Conservation (phyloP, 2,329 filamentous ascomycete species). For the Botrytis deweyae region DNA sequence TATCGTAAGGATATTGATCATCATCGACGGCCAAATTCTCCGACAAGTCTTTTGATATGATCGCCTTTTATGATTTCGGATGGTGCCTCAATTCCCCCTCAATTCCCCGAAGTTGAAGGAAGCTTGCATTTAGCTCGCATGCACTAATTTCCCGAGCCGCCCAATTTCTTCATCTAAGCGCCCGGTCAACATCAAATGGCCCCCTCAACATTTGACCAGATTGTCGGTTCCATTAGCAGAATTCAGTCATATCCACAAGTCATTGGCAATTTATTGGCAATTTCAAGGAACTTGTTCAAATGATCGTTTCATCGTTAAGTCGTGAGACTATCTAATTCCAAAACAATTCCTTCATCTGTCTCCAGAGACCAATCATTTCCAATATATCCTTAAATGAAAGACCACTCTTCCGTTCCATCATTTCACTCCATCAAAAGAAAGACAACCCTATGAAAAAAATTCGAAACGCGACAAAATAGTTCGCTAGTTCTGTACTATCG, state of each 20-base stretch:
- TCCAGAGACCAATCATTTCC: slow-evolving; percentile 30
- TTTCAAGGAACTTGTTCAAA: slow-evolving; percentile 17
- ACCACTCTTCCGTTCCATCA: slow-evolving; percentile 11
- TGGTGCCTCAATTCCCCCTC: slow-evolving; percentile 13
- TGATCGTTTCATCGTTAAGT: slow-evolving; percentile 35
- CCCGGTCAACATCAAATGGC: slow-evolving; percentile 24
- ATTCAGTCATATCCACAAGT: slow-evolving; percentile 20
- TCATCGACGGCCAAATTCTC: slow-evolving; percentile 4
- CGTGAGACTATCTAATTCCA: slow-evolving; percentile 18
- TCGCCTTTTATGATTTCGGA: slow-evolving; percentile 17
- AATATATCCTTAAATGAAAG: slow-evolving; percentile 13
- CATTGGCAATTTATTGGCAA: slow-evolving; percentile 20
- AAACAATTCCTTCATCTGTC: slow-evolving; percentile 23
- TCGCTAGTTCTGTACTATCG: slow-evolving; percentile 5
- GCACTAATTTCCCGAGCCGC: slow-evolving; percentile 18
- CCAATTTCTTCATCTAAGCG: slow-evolving; percentile 27
- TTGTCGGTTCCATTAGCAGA: slow-evolving; percentile 24
- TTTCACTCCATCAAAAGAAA: slow-evolving; percentile 23
- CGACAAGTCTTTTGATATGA: slow-evolving; percentile 15
- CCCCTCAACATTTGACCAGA: slow-evolving; percentile 25
- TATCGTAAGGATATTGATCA: slow-evolving; percentile 3
- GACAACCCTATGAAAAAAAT: slow-evolving; percentile 24
- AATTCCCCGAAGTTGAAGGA: slow-evolving; percentile 1
- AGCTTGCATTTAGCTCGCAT: slow-evolving; percentile 10
- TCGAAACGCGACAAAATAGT: slow-evolving; percentile 22